These are phyloP conservation scores for Crucihimalaya himalaica DNA, from an alignment of 345 rosid species.

Conservation along the genomic window DNA sequence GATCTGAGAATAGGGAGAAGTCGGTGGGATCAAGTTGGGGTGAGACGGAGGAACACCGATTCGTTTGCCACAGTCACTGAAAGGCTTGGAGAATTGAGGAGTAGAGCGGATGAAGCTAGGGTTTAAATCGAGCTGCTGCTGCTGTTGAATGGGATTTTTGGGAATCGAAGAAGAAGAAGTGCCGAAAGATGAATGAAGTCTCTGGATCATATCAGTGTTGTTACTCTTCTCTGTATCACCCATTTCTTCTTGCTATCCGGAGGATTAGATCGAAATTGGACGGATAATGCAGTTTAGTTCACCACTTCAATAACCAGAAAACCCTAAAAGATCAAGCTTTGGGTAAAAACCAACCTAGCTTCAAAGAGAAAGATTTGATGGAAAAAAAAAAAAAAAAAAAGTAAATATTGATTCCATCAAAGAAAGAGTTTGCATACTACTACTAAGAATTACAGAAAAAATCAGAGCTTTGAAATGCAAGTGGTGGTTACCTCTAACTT, in stretches of 20 bases:
- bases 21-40: conserved; percentile 81
- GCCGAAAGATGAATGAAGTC: conserved; percentile 60
- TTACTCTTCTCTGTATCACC: conserved; percentile 67
- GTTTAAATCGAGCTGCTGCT: conserved; percentile 55
- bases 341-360: not conserved
- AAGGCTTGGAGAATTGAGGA: conserved; percentile 49
- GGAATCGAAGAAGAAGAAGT: conserved; percentile 56
- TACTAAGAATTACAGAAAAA: not conserved
- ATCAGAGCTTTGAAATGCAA: conserved; percentile 27
- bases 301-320: not conserved
- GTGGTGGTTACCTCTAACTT: conserved; percentile 26
- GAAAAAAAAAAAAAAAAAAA: not conserved
- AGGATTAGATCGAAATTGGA: not conserved
- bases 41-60: conserved; percentile 87
- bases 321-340: conserved; percentile 19
- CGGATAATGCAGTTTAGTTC: not conserved
- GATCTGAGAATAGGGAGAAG: conserved; percentile 90
- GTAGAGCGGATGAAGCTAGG: conserved; percentile 53
- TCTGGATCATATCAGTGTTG: conserved; percentile 63
- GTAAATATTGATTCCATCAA: not conserved
- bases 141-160: conserved; percentile 49
- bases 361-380: not conserved
- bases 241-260: conserved; percentile 38
- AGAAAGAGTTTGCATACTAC: too few species aligned
- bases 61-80: conserved; percentile 52